Evolutionary conservation across 805 yeast genomes (phyloP).

Genomic region (Ogataea paraovalis): DNA sequence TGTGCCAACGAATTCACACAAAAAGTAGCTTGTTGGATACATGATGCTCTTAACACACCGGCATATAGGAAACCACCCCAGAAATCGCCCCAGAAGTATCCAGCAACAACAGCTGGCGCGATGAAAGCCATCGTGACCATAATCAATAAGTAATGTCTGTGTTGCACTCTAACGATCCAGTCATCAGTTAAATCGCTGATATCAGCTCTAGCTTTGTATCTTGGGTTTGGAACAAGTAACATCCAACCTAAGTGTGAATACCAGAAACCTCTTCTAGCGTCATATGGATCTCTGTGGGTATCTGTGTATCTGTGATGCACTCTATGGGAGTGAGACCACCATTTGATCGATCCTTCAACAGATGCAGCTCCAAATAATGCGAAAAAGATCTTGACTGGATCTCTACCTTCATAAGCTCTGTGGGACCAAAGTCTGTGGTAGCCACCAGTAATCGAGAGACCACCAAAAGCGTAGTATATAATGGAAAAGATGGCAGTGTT

Average conservation of each 20-base stretch:
- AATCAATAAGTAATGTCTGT: conserved; percentile 63
- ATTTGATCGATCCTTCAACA: conserved; percentile 79
- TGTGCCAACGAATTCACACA: conserved; percentile 85
- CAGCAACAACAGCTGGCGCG: conserved; percentile 57
- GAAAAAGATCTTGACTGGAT: conserved; percentile 57
- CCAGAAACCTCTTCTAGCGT: conserved; percentile 82
- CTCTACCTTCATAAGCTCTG: conserved; percentile 61
- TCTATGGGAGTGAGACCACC: conserved; percentile 89
- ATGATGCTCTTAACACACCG: conserved; percentile 64
- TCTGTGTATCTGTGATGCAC: conserved; percentile 85
- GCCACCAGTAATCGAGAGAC: conserved; percentile 79
- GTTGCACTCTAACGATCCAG: conserved; percentile 78
- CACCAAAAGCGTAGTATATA: conserved; percentile 53
- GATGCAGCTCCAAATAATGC: conserved; percentile 82
- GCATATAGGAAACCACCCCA: conserved; percentile 74
- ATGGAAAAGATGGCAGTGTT: conserved; percentile 47
- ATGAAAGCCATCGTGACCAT: conserved; percentile 61
- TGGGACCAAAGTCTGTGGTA: conserved; percentile 81
- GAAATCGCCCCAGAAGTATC: conserved; percentile 55
- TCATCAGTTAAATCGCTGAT: conserved; percentile 75
- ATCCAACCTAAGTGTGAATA: conserved; percentile 86
- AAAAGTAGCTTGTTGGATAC: conserved; percentile 82
- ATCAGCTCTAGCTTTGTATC: conserved; percentile 76
- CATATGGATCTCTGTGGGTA: conserved; percentile 79
- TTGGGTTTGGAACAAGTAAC: conserved; percentile 76